Evolutionary conservation across 202 grass and related monocot species (phyloP).

Genomic region (Saccharum hybrid): DNA sequence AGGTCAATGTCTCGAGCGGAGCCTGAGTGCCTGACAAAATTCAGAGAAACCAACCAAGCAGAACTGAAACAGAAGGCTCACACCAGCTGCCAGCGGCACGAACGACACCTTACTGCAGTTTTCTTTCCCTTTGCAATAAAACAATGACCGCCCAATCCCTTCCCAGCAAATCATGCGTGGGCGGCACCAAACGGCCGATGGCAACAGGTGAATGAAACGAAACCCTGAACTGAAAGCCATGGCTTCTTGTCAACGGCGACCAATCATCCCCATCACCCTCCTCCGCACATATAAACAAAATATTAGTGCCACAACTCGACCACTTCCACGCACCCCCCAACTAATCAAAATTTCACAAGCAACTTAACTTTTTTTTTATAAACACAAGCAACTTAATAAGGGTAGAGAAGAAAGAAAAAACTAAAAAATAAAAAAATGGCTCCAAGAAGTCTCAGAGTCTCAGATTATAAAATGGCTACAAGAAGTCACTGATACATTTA

Average conservation of each 20-base stretch:
- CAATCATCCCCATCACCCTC: slow-evolving; percentile 33
- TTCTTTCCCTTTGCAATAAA: slow-evolving; percentile 29
- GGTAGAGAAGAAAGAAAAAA: background rate
- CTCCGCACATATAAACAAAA: background rate
- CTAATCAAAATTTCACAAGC: slow-evolving; percentile 36
- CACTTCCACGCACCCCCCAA: slow-evolving; percentile 25
- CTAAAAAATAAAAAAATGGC: background rate
- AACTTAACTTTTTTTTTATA: background rate
- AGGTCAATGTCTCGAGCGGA: slow-evolving; percentile 4
- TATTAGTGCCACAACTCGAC: slow-evolving; percentile 27
- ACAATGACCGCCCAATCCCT: slow-evolving; percentile 58
- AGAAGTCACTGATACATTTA: background rate
- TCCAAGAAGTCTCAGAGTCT: slow-evolving; percentile 2
- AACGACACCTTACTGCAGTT: background rate
- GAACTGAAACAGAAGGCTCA: background rate
- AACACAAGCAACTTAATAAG: background rate
- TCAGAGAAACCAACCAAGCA: slow-evolving; percentile 20
- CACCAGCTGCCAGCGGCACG: slow-evolving; percentile 23
- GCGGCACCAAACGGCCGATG: slow-evolving; percentile 49
- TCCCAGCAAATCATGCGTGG: slow-evolving; percentile 44
- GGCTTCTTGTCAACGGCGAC: slow-evolving; percentile 50
- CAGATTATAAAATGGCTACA: background rate
- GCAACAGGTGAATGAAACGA: slow-evolving; percentile 33
- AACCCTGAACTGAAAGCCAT: slow-evolving; percentile 2
- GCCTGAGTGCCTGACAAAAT: background rate